Base-by-base conservation (phyloP, 345 rosid species). In the Erysimum cheiranthoides region DNA sequence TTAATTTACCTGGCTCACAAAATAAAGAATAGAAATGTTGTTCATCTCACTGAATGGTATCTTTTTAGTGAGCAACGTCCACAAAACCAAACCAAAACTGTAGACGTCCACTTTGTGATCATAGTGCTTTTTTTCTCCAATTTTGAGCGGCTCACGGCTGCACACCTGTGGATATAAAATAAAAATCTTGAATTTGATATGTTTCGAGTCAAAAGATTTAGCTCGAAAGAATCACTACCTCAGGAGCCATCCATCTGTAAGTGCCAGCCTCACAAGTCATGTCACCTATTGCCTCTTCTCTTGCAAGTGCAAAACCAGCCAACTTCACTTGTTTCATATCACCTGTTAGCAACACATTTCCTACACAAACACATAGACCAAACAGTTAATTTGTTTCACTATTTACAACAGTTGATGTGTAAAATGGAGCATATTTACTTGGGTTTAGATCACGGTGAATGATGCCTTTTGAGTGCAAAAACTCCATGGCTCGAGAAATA, bases 161-260 rank as follows among this genome's bases (percentile, higher is more conserved):
- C 75, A 84, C 62, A 84, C 58, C 92, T 89, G 78, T 16, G 47
- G 57, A 31, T 21, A 42, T 28, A 21, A 42, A 73, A 40, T 3
- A 43, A 65, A 65, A 63, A 46, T 46, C 17, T 2, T 46, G 10
- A 16, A 10, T 5, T 28, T 42, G 21, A 2, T 14, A 42, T 43
- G 14, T 31, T 63, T 53, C 9, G 18, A 12, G 25, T 28, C 25
- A 5, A 6, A 62, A 51, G 25, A 60, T 7, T 59, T 4, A 18
- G 63, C 16, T 51, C 11, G 43, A 71, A 50, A 73, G 34, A 68
- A 30, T 12, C 52, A 52, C 42, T 68, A 90, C 93, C 89, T 86
- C 96, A 0, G 93, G 96, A 76, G 96, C 96, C 96, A 90, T 90
- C 86, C 88, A 90, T 57, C 85, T 80, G 73, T 84, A 88, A 34